Base-by-base conservation (phyloP, 2,329 filamentous ascomycete species). In the Arthrobotrys conoides region DNA sequence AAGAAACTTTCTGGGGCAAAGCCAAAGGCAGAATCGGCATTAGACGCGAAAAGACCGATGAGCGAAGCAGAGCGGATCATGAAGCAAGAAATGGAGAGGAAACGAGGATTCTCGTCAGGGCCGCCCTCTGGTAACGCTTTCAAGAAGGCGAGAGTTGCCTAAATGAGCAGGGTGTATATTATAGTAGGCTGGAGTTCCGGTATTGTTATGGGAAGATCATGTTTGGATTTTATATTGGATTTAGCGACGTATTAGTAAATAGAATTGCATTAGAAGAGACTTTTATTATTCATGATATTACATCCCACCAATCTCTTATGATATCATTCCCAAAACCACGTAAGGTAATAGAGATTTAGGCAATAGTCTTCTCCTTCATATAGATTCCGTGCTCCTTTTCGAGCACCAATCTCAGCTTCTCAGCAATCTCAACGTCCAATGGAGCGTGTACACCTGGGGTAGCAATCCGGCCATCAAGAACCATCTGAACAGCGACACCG, bases 1-100 rank as follows among this genome's bases (percentile, higher is more conserved):
- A 90, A 89, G 83, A 94, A 93, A 86, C 95, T 94, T 80, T 90
- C 91, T 0, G 85, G 93, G 1, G 88, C 88, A 0, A 93, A 83
- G 80, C 81, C 71, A 61, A 81, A 51, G 80, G 84, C 0, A 82
- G 85, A 36, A 87, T 87, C 10, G 2, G 83, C 84, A 20, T 83
- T 84, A 70, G 89, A 90, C 79, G 88, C 88, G 69, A 90, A 92
- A 87, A 96, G 92, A 82, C 84, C 83, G 82, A 95, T 97, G 89
- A 95, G 92, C 82, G 93, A 96, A 83, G 91, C 91, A 2, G 93
- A 95, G 85, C 88, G 91, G 67, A 96, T 96, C 82, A 97, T 97
- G 94, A 93, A 91, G 84, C 91, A 92, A 82, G 92, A 94, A 83
- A 88, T 93, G 84, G 91, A 93, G 81, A 87, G 88, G 80, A 94